Percentiles rank a stretch among this genome's conserved stretches.
Evolutionary conservation across 2,329 filamentous ascomycete species (phyloP).

Genomic region (Colletotrichum eleusines): DNA sequence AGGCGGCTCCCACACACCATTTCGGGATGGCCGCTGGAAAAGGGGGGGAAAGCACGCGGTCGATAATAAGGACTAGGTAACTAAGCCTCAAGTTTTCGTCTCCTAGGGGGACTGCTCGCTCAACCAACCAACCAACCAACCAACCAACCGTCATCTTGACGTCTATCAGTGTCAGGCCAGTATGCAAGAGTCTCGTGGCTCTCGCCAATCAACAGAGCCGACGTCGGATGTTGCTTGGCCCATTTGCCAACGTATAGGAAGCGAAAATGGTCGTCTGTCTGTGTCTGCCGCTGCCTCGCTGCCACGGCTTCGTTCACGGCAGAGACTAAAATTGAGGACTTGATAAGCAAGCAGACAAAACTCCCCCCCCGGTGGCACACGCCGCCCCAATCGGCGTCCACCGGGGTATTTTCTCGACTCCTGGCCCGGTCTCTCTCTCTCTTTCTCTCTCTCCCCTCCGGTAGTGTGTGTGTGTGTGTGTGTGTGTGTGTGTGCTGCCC

Average conservation of each 20-base stretch:
- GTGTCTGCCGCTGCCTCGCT: too few relatives aligned
- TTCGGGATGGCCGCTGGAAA: conserved; percentile 29
- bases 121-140: conserved; percentile 16
- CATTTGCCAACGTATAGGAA: conserved; percentile 25
- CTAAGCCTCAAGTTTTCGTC: conserved; percentile 18
- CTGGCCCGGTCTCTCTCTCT: too few relatives aligned
- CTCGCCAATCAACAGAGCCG: conserved; percentile 14
- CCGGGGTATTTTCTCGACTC: conserved; percentile 23
- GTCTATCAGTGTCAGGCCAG: conserved; percentile 9
- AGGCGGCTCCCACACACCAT: conserved; percentile 12
- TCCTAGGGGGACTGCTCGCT: background rate
- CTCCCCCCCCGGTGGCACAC: too few relatives aligned
- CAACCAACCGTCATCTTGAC: conserved; percentile 17
- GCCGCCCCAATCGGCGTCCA: background rate
- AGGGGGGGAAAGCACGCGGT: conserved; percentile 6
- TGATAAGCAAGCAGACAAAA: too few relatives aligned
- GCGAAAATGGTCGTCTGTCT: background rate
- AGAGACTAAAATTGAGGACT: background rate
- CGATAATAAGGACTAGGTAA: conserved; percentile 1
- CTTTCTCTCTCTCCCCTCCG: too few relatives aligned
- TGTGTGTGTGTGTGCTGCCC: too few relatives aligned
- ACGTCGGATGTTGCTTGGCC: conserved; percentile 31
- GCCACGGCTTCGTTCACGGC: too few relatives aligned
- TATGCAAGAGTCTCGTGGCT: conserved; percentile 4
- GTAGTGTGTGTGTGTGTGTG: too few relatives aligned